Percentiles rank a stretch among this genome's conserved stretches.
Conservation (phyloP, 139 green algal species). For the Volvox africanus region DNA sequence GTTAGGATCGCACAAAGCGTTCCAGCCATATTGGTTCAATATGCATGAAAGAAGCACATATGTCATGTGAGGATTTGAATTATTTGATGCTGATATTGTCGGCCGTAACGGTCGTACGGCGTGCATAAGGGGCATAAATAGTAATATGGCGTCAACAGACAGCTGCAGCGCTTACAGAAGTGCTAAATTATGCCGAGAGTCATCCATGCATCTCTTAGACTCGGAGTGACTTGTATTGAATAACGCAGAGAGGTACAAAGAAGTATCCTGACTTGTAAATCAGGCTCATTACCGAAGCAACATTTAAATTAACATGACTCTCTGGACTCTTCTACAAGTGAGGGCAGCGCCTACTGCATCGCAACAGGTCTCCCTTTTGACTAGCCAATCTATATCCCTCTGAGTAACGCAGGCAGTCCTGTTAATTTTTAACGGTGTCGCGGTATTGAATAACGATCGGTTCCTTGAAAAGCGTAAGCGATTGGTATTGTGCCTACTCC, state of each 20-base stretch:
- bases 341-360: not conserved
- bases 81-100: not conserved
- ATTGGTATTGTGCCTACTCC: too few relatives aligned
- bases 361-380: not conserved
- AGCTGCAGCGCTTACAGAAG: too few relatives aligned
- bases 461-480: constrained; percentile 88
- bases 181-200: too few relatives aligned
- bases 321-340: constrained; percentile 87
- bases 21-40: not conserved
- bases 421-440: constrained; percentile 87
- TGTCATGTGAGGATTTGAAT: not conserved
- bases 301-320: constrained; percentile 69
- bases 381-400: not conserved
- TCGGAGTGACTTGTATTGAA: too few relatives aligned
- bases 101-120: not conserved
- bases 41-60: not conserved
- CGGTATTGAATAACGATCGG: constrained; percentile 92
- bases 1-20: not conserved
- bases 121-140: too few relatives aligned
- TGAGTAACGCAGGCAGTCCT: constrained; percentile 73
- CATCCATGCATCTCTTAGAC: too few relatives aligned
- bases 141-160: too few relatives aligned
- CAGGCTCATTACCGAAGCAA: too few relatives aligned
- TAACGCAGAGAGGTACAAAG: too few relatives aligned
- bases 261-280: too few relatives aligned